Evolutionary conservation across 805 yeast species (phyloP), one percentile per base, ranked within the genome.

Genomic region (Pichia pseudocactophila): DNA sequence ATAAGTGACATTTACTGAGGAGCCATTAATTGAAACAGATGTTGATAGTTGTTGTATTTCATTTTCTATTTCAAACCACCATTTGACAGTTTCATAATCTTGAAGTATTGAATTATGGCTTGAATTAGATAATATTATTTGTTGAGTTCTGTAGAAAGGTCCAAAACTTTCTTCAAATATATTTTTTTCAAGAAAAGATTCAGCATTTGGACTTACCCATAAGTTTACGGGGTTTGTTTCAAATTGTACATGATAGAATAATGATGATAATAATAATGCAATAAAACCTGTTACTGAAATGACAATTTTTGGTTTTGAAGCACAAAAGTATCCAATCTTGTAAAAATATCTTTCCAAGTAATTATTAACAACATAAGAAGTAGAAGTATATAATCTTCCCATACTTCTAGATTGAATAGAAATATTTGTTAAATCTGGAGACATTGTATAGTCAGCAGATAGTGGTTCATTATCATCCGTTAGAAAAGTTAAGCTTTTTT

Each of bases 131-230:
- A 90, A 66, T 49, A 85, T 84, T 0, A 86, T 64, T 61, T 90
- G 97, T 54, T 87, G 90, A 4, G 86, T 76, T 52, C 97, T 70
- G 64, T 82, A 92, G 66, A 92, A 90, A 31, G 94, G 95, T 1
- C 97, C 96, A 61, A 90, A 90, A 47, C 78, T 75, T 17, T 72
- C 70, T 57, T 92, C 96, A 57, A 78, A 90, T 51, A 68, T 78
- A 42, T 69, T 64, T 53, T 80, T 79, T 53, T 90, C 81, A 34
- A 72, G 64, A 41, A 70, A 80, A 11, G 88, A 87, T 3, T 74
- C 77, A 9, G 92, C 82, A 17, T 65, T 55, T 3, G 89, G 79
- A 50, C 92, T 81, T 0, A 92, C 97, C 98, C 98, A 90, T 26
- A 90, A 65, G 47, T 80, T 77, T 3, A 83, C 74, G 0, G 98